Base-by-base conservation (phyloP, 768 basidiomycete species). In the Kwoniella europaea region DNA sequence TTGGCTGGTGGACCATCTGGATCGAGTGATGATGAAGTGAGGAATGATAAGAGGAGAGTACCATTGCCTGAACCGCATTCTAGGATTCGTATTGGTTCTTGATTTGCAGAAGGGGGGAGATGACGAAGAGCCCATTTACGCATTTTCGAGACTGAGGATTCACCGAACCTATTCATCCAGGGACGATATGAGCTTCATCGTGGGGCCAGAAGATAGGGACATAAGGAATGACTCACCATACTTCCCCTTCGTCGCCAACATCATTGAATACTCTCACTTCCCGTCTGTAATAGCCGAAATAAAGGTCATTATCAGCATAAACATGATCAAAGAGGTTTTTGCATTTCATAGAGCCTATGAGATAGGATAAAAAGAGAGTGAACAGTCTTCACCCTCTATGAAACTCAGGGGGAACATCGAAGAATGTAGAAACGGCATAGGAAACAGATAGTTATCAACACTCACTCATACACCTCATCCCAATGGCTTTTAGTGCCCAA, bases 221-320 rank as follows among this genome's bases (percentile, higher is more conserved):
- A 27, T 35, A 18, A n/a, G 1, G 27, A 52, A 41, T 20, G n/a
- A 50, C 84, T 65, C 10, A 85, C 85, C 85, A 86, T 35, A 86
- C 81, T 71, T 86, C 85, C 9, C 85, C 85, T 67, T 85, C 85
- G 62, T 85, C 85, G 1, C 85, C 85, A 4, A 84, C 82, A 61
- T 85, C 85, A 41, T 83, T 75, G 69, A 84, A 85, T 16, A 81
- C 82, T 41, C 77, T 67, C 3, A 84, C 83, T 64, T 85, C 85
- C 1, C 84, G 77, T 41, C 79, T 79, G 64, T 61, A 70, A 35
- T 35, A 35, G 6, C 35, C 35, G 1, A 67, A 27, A 10, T 2
- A 18, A 22, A 24, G 41, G 63, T 68, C 41, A 61, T 3, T 42
- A 15, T 52, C 50, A 52, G 50, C 50, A 20, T 52, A 16, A 13